Conservation (phyloP, 2,329 filamentous ascomycete species). For the Microdochium nivale region DNA sequence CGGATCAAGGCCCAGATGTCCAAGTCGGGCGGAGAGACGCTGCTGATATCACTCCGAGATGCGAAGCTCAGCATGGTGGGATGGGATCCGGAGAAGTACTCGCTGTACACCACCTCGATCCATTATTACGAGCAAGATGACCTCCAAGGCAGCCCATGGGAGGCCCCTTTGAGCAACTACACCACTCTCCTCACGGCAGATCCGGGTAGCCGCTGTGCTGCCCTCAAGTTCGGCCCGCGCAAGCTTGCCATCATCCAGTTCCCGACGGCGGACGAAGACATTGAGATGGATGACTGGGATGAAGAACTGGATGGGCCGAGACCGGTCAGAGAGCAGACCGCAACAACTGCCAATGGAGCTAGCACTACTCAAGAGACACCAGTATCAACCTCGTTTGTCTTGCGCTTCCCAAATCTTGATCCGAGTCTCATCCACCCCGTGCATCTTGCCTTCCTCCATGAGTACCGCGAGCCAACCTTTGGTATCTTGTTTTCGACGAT, state of each 20-base stretch:
- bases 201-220: constrained; percentile 85
- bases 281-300: constrained; percentile 89
- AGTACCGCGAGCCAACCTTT: constrained; percentile 96
- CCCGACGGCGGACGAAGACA: constrained; percentile 73
- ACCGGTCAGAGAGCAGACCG: constrained; percentile 37
- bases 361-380: constrained; percentile 55
- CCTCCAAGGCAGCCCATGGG: constrained; percentile 73
- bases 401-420: constrained; percentile 83
- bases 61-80: constrained; percentile 89
- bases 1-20: constrained; percentile 65
- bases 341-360: constrained; percentile 32
- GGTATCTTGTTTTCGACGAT: constrained; percentile 79
- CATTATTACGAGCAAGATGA: constrained; percentile 98
- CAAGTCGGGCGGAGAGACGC: constrained; percentile 72
- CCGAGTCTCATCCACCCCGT: constrained; percentile 80
- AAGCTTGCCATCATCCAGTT: constrained; percentile 94
- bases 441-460: constrained; percentile 86
- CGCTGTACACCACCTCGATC: constrained; percentile 82
- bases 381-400: constrained; percentile 86
- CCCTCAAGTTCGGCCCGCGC: constrained; percentile 82
- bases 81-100: constrained; percentile 78
- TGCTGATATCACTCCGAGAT: constrained; percentile 79
- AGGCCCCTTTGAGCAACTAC: constrained; percentile 64
- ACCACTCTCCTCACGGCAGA: constrained; percentile 80
- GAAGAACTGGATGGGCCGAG: constrained; percentile 66